Base-by-base conservation (phyloP, 257 asterid genomes). In the Ilex asprella region DNA sequence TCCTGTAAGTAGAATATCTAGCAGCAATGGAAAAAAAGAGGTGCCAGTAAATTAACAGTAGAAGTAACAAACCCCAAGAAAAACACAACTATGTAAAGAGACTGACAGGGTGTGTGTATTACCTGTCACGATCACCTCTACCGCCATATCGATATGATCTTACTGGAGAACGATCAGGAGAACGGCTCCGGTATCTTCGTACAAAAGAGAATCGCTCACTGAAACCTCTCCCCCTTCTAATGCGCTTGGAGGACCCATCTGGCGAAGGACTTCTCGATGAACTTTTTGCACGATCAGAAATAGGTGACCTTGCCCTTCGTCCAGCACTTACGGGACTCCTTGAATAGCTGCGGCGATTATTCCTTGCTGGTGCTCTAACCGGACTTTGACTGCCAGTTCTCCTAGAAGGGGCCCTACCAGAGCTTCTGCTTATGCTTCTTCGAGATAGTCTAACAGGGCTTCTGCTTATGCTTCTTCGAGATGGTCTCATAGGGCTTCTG, bases 191-290 rank as follows among this genome's bases (percentile, higher is more conserved):
- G 69, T 85, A 93, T 54, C 94, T 85, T 16, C 95, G 81, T 2
- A 79, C 97, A 58, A 68, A 93, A 7, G 97, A 78, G 76, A 68
- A 93, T 11, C 89, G 86, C 53, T 93, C 99, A 70, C 97, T 93
- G 55, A 93, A 93, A 16, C 99, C 99, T 74, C 99, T 81, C 29
- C 99, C 99, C 77, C 96, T 82, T 69, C 97, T 81, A 49, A 90
- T 76, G 67, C 95, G 94, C 78, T 81, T 87, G 53, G 99, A 86
- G 27, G 99, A 89, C 63, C 89, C 99, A 73, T 84, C 96, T 14
- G 47, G 83, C 1, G 96, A 85, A 70, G 84, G 86, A 63, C 99
- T 92, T 73, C 95, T 93, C 53, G 99, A 93, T 10, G 87, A 84
- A 76, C 96, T 88, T 71, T 89, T 82, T 49, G 86, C 80, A 67